Percentiles rank a stretch among this genome's conserved stretches.
Evolutionary conservation across 768 basidiomycete species (phyloP).

Genomic region (Lentinula raphanica): DNA sequence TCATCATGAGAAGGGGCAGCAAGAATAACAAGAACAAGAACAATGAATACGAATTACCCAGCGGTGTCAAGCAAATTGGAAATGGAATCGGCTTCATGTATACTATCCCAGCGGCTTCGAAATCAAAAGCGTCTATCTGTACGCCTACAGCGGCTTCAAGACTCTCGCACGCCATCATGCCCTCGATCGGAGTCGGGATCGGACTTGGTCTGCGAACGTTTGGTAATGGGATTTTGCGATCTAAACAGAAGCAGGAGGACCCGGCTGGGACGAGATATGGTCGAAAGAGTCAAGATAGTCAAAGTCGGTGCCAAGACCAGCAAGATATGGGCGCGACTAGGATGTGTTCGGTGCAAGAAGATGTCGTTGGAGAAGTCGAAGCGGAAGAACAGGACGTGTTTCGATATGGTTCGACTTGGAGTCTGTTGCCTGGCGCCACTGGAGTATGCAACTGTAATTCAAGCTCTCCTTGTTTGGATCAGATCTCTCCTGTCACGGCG

Average conservation of each 20-base stretch:
- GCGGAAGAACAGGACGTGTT: background rate
- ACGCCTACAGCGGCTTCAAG: background rate
- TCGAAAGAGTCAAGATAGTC: background rate
- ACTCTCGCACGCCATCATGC: background rate
- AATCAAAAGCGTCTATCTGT: background rate
- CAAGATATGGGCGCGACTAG: background rate
- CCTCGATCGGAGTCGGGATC: background rate
- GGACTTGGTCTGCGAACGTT: constrained; percentile 1
- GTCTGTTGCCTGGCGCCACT: background rate
- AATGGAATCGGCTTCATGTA: constrained; percentile 50
- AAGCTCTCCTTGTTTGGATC: background rate
- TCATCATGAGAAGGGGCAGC: background rate
- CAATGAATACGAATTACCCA: constrained; percentile 29
- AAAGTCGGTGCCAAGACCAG: background rate
- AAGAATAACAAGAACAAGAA: constrained; percentile 8
- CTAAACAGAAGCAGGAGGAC: background rate
- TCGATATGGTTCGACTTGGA: constrained; percentile 2
- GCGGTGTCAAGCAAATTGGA: constrained; percentile 42
- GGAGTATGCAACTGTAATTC: background rate
- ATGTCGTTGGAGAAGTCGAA: background rate
- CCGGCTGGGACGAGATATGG: background rate
- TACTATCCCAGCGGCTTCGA: constrained; percentile 24
- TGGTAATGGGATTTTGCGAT: background rate
- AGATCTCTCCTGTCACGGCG: constrained; percentile 4
- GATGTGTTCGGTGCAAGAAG: background rate